Evolutionary conservation across 1,139 yeast species (phyloP), one percentile per base, ranked within the genome.

Genomic region (Protomyces inundatus): DNA sequence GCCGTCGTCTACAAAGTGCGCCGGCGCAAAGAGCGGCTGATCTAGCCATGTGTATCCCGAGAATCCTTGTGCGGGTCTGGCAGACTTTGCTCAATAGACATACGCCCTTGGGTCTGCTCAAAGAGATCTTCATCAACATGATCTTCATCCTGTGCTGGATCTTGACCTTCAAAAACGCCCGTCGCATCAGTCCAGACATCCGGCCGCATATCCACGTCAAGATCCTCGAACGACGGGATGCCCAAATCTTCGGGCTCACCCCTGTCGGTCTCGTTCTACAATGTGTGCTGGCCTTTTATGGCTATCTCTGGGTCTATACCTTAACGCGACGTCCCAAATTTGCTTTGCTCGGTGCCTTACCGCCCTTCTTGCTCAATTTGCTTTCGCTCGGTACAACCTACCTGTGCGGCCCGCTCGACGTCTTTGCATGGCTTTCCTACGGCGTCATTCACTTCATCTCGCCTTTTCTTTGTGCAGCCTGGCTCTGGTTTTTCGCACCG

Each of bases 361-460:
- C 57, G 12, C 61, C 61, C 7, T 36, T 61, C 45, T 14, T 55
- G 9, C 64, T 61, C 52, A 55, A 61, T 16, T 33, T 39, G 33
- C 46, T 61, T 4, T 50, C 48, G 12, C 23, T 46, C 37, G 46
- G 46, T 14, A 40, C 61, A 16, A 55, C 30, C 6, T 6, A 40
- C 39, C 56, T 61, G n/a, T 23, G 33, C n/a, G 52, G 87, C 2
- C 71, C 84, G 6, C 79, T 90, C 65, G 98, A 93, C 73, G 78
- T 93, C 39, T 72, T 90, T 61, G 97, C 98, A 6, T 93, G 98
- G 98, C 76, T 93, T 64, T 98, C 98, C 3, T 93, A 93, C 74
- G 98, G 98, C 5, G 74, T 93, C 36, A 80, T 89, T 68, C 98
- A 93, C 77, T 93, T 90, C 72, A 84, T 88, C 51, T 84, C 90